Evolutionary conservation across 345 rosid species (phyloP).

Genomic region (Salix koriyanagi): DNA sequence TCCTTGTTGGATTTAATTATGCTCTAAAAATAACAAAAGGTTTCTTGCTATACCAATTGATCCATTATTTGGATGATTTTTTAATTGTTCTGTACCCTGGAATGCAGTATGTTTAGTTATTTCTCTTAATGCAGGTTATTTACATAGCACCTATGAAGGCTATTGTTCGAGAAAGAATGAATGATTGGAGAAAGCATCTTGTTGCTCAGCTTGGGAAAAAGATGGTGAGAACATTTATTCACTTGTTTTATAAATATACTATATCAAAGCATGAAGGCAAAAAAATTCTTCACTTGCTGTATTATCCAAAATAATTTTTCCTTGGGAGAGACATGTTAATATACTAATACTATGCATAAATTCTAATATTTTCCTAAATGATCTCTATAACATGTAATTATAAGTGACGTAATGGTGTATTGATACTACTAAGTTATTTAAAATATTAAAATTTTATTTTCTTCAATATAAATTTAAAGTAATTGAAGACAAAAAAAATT

Average conservation of each 20-base stretch:
- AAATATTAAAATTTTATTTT: no score
- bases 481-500: no score
- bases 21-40: neutral
- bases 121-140: constrained; percentile 56
- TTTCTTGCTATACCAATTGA: neutral
- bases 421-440: no score
- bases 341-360: no score
- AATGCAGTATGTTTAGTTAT: neutral
- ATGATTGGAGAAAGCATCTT: constrained; percentile 84
- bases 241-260: neutral
- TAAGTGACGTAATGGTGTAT: no score
- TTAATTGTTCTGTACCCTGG: constrained; percentile 4
- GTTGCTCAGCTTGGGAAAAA: constrained; percentile 83
- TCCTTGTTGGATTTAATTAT: neutral
- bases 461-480: no score
- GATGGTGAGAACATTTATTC: constrained; percentile 47
- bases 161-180: constrained; percentile 96
- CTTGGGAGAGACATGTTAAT: no score
- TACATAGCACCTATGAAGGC: constrained; percentile 99
- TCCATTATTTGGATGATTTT: neutral
- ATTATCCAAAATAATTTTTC: no score
- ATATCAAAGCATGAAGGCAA: no score
- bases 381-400: no score
- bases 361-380: no score
- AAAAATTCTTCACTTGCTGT: no score